phyloP scores from a whole-genome alignment of 495 filamentous ascomycete species.

The Podospora bellae-mahoneyi region DNA sequence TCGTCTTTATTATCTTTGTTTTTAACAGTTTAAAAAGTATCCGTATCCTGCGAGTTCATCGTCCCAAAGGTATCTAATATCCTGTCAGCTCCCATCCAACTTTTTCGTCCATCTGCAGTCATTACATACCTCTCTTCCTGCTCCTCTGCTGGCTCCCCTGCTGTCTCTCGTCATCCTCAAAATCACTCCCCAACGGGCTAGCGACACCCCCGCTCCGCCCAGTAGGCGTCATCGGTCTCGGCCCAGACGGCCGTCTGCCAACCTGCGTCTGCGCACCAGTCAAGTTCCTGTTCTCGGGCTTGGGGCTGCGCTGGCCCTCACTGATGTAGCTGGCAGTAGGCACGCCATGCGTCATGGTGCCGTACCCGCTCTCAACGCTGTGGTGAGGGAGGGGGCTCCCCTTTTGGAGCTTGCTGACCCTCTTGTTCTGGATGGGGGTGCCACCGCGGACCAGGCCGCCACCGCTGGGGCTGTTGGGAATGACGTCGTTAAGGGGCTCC shows the following conservation, averaged over 20 bases:
- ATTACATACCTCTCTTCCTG: constrained; percentile 49
- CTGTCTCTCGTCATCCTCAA: constrained; percentile 30
- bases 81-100: background rate
- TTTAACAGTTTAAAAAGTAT: constrained; percentile 44
- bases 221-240: constrained; percentile 52
- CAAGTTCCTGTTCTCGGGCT: constrained; percentile 46
- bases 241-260: constrained; percentile 46
- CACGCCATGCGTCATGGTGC: constrained; percentile 45
- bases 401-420: constrained; percentile 44
- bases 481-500: constrained; percentile 41
- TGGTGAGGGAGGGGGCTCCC: constrained; percentile 43
- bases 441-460: constrained; percentile 3
- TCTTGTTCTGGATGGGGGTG: constrained; percentile 30
- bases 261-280: constrained; percentile 43
- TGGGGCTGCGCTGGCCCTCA: constrained; percentile 30
- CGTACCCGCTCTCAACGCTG: constrained; percentile 50
- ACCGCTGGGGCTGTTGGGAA: constrained; percentile 14
- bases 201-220: constrained; percentile 25
- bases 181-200: constrained; percentile 17
- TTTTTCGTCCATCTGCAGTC: background rate
- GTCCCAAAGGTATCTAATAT: constrained; percentile 54
- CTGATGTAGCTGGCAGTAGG: constrained; percentile 36
- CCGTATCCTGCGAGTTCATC: constrained; percentile 48
- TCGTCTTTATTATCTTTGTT: background rate
- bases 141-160: constrained; percentile 26